Evolutionary conservation across 1,284 basidiomycete species (phyloP), one percentile per base, ranked within the genome.

Genomic region (Cutaneotrichosporon daszewskae): DNA sequence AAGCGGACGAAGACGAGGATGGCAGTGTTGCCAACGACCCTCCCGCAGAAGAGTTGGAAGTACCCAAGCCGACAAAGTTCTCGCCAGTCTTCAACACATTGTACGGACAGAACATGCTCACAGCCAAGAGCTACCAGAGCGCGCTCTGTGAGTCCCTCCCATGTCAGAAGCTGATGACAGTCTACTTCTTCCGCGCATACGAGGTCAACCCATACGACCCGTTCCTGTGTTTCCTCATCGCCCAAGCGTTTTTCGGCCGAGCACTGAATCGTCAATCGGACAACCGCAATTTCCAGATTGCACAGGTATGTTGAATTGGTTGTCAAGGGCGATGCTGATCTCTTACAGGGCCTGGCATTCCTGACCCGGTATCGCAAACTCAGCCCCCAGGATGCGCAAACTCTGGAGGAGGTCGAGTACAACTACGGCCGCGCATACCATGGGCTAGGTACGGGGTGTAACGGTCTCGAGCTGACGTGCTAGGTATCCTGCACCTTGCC

Each of bases 261-360:
- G 84, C 89, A 0, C 88, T 89, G 80, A 88, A 94, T 57, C 79
- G 94, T 10, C 91, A 96, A 64, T 83, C 85, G 6, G 94, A 97
- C 70, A 97, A 98, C 64, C 74, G 90, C 35, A 85, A 96, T 59
- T 88, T 94, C 64, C 78, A 78, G 36, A 75, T 79, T 31, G 76
- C 88, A 57, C 78, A 83, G 60, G 87, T 89, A 63, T 48, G 81
- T 75, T 24, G 6, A 40, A 14, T n/a, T n/a, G n/a, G n/a, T n/a
- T n/a, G n/a, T n/a, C n/a, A n/a, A n/a, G n/a, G n/a, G n/a, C n/a
- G n/a, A n/a, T n/a, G n/a, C n/a, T n/a, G n/a, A n/a, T 25, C 4
- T 27, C 5, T 25, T 27, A 13, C 53, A 92, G 86, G 86, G 79
- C 0, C 76, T 91, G 72, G 85, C 84, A 0, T 94, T 91, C 68